Base-by-base conservation (phyloP, 2,329 filamentous ascomycete genomes). In the Aureobasidium melanogenum region DNA sequence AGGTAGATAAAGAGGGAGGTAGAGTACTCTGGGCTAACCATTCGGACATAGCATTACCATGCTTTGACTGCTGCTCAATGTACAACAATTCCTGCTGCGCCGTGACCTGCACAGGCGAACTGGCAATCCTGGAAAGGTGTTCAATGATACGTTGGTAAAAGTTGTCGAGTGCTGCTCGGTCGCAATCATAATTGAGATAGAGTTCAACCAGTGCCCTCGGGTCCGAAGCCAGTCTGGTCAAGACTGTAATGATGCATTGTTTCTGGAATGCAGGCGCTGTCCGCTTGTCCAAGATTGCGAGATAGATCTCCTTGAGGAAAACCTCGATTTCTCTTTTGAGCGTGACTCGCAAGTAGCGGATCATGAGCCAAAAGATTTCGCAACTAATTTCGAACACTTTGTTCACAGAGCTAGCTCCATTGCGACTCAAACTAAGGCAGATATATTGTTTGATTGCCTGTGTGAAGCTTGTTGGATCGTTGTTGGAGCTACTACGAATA, bases 261-360 rank as follows among this genome's bases (percentile, higher is more conserved):
- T 97, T 99, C 71, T 99, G 94, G 63, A 91, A 91, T 10, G 88
- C 77, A 4, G 93, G 93, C 0, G 93, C 91, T 63, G 86, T 92
- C 65, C 88, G 86, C 73, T 93, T 89, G 54, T 96, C 93, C 39
- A 99, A 78, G 44, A 97, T 90, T 0, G 92, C 88, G 5, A 99
- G 79, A 71, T 99, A 99, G 32, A 99, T 95, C 71, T 99, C 94
- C 72, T 97, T 97, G 63, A 99, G 76, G 71, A 99, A 97, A 0
- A 99, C 93, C 73, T 97, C 94, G 60, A 99, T 89, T 72, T 99
- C 94, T 83, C 96, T 96, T 85, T 99, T 99, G 75, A 99, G 88
- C 64, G 92, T 88, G 2, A 94, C 88, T 64, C 95, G 85, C 84
- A 99, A 88, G 68, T 91, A 88, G 72, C 95, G 96, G 46, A 97